A percentile compares a stretch with the other conserved stretches of the same genome.
These are phyloP conservation scores for Haplosporangium sp. DNA, from an alignment of 371 early-diverging fungal species.

Conservation along the genomic window DNA sequence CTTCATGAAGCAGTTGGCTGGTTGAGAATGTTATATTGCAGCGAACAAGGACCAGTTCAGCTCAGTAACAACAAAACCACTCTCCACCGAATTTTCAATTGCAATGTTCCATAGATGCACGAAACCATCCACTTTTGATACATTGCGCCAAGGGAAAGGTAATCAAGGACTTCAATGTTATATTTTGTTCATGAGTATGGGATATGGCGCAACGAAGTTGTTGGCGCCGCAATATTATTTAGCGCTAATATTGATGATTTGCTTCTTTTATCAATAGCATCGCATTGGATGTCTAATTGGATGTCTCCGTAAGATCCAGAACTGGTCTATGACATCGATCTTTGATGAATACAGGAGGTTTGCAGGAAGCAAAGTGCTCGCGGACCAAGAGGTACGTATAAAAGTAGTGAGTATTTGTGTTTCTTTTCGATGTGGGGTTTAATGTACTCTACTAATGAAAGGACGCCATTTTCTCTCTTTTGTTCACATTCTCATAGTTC, in stretches of 20 bases:
- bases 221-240: too few relatives aligned
- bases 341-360: conserved; percentile 96
- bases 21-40: not conserved
- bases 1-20: not conserved
- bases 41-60: not conserved
- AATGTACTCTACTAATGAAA: not conserved
- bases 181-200: not conserved
- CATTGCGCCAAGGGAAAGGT: conserved; percentile 96
- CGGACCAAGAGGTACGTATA: conserved; percentile 90
- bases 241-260: not conserved
- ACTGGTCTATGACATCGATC: conserved; percentile 94
- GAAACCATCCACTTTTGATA: conserved; percentile 87
- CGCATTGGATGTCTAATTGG: conserved; percentile 95
- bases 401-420: not conserved
- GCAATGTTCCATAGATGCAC: conserved; percentile 58
- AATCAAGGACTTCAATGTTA: conserved; percentile 4
- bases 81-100: not conserved
- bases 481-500: conserved; percentile 58
- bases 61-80: not conserved
- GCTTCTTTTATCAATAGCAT: conserved; percentile 61
- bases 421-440: not conserved
- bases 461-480: not conserved
- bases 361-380: conserved; percentile 90
- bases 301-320: conserved; percentile 91
- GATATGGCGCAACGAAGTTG: not conserved